Percentiles rank a stretch among this genome's conserved stretches.
phyloP scores from a whole-genome alignment of 805 yeast genomes.

The Ogataea saltuana region DNA sequence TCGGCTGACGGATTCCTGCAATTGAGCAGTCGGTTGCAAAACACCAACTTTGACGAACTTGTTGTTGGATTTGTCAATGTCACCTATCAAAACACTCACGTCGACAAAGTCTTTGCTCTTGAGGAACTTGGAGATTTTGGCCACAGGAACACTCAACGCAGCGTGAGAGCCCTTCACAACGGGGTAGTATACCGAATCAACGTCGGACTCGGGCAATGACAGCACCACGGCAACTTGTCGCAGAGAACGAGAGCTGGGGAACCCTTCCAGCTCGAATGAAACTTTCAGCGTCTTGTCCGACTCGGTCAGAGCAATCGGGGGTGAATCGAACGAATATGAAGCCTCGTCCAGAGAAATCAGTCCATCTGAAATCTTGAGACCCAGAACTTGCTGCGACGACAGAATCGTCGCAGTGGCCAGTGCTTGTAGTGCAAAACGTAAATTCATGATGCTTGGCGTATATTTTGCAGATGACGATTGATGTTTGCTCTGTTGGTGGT shows the following conservation, averaged over 20 bases:
- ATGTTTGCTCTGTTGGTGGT: too few species aligned
- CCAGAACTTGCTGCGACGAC: background rate
- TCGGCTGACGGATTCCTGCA: slow-evolving; percentile 10
- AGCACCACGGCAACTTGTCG: slow-evolving; percentile 31
- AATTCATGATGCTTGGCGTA: slow-evolving; percentile 1
- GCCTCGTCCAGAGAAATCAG: slow-evolving; percentile 13
- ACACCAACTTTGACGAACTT: slow-evolving; percentile 19
- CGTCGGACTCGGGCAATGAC: slow-evolving; percentile 11
- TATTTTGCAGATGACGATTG: background rate
- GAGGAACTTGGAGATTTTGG: slow-evolving; percentile 28
- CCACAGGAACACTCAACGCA: slow-evolving; percentile 19
- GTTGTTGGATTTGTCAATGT: slow-evolving; percentile 21
- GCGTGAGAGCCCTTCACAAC: slow-evolving; percentile 15
- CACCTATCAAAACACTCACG: slow-evolving; percentile 33
- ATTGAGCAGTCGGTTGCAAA: slow-evolving; percentile 20
- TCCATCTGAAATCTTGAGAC: slow-evolving; percentile 7
- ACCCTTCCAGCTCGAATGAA: slow-evolving; percentile 21
- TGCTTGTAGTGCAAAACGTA: background rate
- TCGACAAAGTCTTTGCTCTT: slow-evolving; percentile 21
- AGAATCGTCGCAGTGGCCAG: slow-evolving; percentile 2
- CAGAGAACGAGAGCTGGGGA: slow-evolving; percentile 20
- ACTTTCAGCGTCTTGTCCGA: slow-evolving; percentile 10
- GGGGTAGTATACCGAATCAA: slow-evolving; percentile 30
- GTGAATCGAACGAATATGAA: slow-evolving; percentile 5
- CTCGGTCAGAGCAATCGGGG: slow-evolving; percentile 11